phyloP scores from a whole-genome alignment of 768 basidiomycete species.

The Panellus pusillus region DNA sequence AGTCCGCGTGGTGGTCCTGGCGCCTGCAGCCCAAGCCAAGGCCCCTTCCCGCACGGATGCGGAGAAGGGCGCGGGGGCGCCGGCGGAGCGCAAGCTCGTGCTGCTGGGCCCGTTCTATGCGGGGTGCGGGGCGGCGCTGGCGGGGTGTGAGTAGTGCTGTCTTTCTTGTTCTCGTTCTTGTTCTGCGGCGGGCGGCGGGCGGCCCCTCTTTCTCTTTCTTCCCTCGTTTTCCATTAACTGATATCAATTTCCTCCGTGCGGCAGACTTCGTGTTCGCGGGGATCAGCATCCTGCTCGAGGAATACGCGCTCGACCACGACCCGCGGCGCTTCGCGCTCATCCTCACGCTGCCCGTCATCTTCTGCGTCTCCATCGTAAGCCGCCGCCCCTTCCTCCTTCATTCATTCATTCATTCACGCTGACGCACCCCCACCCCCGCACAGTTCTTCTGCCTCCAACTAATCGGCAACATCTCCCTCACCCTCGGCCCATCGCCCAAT shows the following conservation, averaged over 20 bases:
- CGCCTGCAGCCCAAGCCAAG: conserved; percentile 36
- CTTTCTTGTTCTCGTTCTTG: conserved; percentile 4
- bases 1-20: conserved; percentile 43
- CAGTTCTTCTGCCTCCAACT: conserved; percentile 81
- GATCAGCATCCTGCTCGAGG: conserved; percentile 57
- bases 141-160: conserved; percentile 61
- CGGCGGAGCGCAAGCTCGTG: conserved; percentile 44
- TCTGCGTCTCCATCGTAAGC: conserved; percentile 74
- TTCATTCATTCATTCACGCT: conserved; percentile 3
- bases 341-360: conserved; percentile 66
- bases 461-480: conserved; percentile 61
- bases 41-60: conserved; percentile 28
- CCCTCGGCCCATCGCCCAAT: conserved; percentile 81
- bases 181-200: too few species aligned
- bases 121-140: conserved; percentile 63
- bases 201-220: too few species aligned
- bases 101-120: conserved; percentile 72
- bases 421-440: not conserved
- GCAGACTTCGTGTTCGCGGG: conserved; percentile 66
- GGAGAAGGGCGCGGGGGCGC: conserved; percentile 38
- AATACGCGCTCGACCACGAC: conserved; percentile 66
- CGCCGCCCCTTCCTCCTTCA: not conserved
- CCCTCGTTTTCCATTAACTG: too few species aligned
- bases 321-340: conserved; percentile 65
- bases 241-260: too few species aligned